Evolutionary conservation across 352 stramenopile species (phyloP).

Genomic region (Thraustochytrium striatum): DNA sequence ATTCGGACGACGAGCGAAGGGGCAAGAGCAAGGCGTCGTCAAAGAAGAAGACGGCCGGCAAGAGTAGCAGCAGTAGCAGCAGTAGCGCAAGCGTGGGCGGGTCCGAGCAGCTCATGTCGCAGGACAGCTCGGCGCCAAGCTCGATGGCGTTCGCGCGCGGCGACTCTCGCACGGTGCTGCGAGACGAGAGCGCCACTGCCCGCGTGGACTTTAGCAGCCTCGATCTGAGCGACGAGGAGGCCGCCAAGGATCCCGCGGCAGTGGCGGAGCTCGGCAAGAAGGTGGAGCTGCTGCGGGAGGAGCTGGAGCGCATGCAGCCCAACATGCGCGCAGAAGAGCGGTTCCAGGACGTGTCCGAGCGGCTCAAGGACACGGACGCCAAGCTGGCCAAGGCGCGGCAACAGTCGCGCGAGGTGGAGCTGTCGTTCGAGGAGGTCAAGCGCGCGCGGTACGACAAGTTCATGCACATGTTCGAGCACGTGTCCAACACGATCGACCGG

Average conservation of each 20-base stretch:
- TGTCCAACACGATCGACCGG: constrained; percentile 82
- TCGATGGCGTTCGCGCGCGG: constrained; percentile 63
- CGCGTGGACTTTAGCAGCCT: constrained; percentile 84
- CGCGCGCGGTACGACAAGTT: constrained; percentile 58
- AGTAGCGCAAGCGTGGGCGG: constrained; percentile 32
- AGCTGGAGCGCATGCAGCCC: constrained; percentile 89
- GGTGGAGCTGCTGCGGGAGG: constrained; percentile 63
- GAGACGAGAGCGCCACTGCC: constrained; percentile 60
- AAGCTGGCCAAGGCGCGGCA: constrained; percentile 54
- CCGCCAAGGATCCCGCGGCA: constrained; percentile 62
- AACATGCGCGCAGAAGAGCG: constrained; percentile 85
- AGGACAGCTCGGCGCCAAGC: constrained; percentile 55
- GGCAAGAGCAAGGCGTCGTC: constrained; percentile 16
- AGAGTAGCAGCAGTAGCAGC: neutral
- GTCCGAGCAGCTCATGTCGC: constrained; percentile 48
- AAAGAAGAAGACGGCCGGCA: no score
- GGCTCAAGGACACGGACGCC: constrained; percentile 47
- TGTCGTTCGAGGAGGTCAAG: constrained; percentile 50
- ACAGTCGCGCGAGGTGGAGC: constrained; percentile 71
- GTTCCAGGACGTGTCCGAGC: constrained; percentile 48
- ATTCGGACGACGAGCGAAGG: constrained; percentile 20
- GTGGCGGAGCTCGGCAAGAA: neutral
- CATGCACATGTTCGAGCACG: constrained; percentile 88
- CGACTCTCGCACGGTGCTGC: constrained; percentile 61
- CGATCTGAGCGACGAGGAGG: constrained; percentile 60